Evolutionary conservation across 116 monocot genomes (phyloP).

Genomic region (Posidonia oceanica): DNA sequence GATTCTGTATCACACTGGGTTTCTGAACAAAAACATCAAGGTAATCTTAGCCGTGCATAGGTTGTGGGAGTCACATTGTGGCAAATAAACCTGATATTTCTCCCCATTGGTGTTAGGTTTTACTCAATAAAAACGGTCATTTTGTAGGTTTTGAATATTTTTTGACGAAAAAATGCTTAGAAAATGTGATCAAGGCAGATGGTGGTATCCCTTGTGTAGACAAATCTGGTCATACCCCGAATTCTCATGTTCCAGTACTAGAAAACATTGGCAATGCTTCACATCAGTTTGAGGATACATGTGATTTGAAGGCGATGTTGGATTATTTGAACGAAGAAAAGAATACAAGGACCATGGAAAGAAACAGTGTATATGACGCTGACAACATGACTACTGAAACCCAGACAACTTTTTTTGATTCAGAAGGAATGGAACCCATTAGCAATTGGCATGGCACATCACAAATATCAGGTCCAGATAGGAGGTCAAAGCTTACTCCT

Average conservation of each 20-base stretch:
- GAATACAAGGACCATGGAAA: not conserved
- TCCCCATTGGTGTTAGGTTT: not conserved
- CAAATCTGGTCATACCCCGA: not conserved
- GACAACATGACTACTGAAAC: not conserved
- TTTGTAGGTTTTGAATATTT: not conserved
- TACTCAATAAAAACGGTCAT: not conserved
- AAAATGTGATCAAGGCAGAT: not conserved
- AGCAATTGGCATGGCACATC: slow-evolving; percentile 40
- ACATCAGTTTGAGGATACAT: not conserved
- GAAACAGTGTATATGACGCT: not conserved
- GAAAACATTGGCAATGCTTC: not conserved
- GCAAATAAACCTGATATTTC: not conserved
- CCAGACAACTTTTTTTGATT: not conserved
- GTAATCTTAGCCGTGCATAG: slow-evolving; percentile 1
- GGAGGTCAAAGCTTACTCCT: slow-evolving; percentile 68
- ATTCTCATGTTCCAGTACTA: not conserved
- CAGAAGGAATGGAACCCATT: not conserved
- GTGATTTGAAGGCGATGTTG: not conserved
- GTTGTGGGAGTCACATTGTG: not conserved
- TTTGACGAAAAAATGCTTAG: not conserved
- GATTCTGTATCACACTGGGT: slow-evolving; percentile 61
- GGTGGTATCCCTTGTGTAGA: not conserved
- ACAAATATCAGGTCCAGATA: slow-evolving; percentile 73
- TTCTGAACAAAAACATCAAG: slow-evolving; percentile 7
- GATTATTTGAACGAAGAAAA: not conserved